phyloP scores from a whole-genome alignment of 768 basidiomycete species.

The Kwoniella shandongensis region DNA sequence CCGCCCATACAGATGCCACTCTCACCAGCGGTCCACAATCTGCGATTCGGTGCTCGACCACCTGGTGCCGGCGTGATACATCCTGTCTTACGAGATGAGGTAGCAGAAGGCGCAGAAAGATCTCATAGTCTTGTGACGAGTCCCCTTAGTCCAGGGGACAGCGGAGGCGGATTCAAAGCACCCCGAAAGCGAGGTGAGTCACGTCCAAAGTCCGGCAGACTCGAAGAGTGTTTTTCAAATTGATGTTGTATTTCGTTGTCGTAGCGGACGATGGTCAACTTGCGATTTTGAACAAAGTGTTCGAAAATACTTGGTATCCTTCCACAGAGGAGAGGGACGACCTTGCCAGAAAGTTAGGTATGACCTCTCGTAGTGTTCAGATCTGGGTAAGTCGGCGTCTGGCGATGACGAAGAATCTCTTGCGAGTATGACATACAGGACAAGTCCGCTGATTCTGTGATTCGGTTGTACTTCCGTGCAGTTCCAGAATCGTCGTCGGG shows the following conservation, averaged over 20 bases:
- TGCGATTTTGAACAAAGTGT: conserved; percentile 24
- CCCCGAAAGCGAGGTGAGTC: conserved; percentile 35
- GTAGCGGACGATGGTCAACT: conserved; percentile 41
- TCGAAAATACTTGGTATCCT: conserved; percentile 34
- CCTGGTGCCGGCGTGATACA: no score
- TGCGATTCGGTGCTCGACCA: no score
- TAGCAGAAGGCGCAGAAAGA: not conserved
- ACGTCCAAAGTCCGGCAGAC: no score
- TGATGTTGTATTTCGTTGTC: not conserved
- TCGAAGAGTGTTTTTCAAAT: no score
- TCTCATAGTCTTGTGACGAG: not conserved
- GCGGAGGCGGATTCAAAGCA: conserved; percentile 22
- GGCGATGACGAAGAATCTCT: no score
- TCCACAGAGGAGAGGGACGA: conserved; percentile 37
- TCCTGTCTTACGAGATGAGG: no score
- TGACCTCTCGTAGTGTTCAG: conserved; percentile 42
- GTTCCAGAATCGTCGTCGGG: conserved; percentile 43
- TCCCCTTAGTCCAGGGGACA: conserved; percentile 12
- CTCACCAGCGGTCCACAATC: no score
- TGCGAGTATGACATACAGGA: no score
- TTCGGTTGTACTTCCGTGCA: conserved; percentile 3
- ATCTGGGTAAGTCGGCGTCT: conserved; percentile 39
- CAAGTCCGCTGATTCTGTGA: not conserved
- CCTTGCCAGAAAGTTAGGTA: conserved; percentile 33
- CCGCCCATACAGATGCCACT: no score